A percentile compares a stretch with the other conserved stretches of the same genome.
These are phyloP conservation scores for Erigeron philadelphicus DNA, from an alignment of 140 eudicot genomes.

Conservation along the genomic window DNA sequence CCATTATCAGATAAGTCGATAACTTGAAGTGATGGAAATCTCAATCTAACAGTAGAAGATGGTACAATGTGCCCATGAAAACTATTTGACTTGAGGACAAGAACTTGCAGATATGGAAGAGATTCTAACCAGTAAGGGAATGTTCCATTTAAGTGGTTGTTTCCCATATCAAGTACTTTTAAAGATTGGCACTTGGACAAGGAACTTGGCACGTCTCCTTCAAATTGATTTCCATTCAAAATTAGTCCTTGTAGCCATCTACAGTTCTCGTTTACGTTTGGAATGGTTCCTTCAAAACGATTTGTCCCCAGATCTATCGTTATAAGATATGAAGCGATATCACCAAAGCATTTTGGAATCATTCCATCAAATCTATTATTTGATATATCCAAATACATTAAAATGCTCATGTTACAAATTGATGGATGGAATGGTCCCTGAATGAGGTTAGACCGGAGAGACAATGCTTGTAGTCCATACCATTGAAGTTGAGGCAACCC, in stretches of 20 bases:
- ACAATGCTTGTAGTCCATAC: not conserved
- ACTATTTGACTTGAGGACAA: constrained; percentile 25
- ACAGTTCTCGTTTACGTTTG: not conserved
- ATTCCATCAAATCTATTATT: constrained; percentile 24
- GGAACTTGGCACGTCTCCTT: constrained; percentile 26
- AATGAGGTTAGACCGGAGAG: constrained; percentile 13
- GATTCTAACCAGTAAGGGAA: constrained; percentile 32
- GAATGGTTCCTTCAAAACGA: constrained; percentile 6
- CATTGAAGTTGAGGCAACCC: not conserved
- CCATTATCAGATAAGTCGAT: constrained; percentile 29
- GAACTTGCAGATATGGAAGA: constrained; percentile 23
- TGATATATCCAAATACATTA: constrained; percentile 5
- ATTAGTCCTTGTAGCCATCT: not conserved
- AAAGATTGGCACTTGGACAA: constrained; percentile 19
- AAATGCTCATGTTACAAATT: not conserved
- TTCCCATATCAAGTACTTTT: constrained; percentile 29
- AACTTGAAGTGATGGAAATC: constrained; percentile 16
- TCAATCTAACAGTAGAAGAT: not conserved
- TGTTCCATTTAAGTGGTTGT: constrained; percentile 23
- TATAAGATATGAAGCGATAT: not conserved
- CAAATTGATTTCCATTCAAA: constrained; percentile 16
- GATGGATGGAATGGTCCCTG: constrained; percentile 23
- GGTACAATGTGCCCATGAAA: constrained; percentile 22
- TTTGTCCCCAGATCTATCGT: not conserved
- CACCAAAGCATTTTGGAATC: constrained; percentile 20